Percentiles rank a stretch among this genome's conserved stretches.
These are phyloP conservation scores for Solanum raphanifolium DNA, from an alignment of 257 asterid species.

Conservation along the genomic window DNA sequence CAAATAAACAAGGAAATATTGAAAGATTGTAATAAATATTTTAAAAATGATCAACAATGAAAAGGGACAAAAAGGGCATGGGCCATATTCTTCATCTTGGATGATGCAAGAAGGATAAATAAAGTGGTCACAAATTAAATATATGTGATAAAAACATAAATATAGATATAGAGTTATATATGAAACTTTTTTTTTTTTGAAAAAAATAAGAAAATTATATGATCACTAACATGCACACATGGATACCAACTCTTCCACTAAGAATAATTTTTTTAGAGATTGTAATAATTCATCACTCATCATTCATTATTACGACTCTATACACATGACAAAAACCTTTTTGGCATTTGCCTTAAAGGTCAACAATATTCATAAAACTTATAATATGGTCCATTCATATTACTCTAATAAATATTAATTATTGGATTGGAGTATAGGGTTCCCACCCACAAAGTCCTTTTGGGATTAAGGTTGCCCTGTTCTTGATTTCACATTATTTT, in stretches of 20 bases:
- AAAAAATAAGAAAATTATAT: neutral
- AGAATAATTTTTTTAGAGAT: neutral
- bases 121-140: neutral
- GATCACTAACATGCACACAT: slow-evolving; percentile 13
- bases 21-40: neutral
- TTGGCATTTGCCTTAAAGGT: slow-evolving; percentile 21
- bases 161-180: neutral
- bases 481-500: neutral
- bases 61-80: slow-evolving; percentile 25
- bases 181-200: neutral
- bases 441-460: neutral
- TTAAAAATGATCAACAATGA: neutral
- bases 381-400: neutral
- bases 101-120: neutral
- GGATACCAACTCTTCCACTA: slow-evolving; percentile 16
- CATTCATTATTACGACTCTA: slow-evolving; percentile 11
- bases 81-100: slow-evolving; percentile 11
- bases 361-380: slow-evolving; percentile 12
- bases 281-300: slow-evolving; percentile 6
- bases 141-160: neutral
- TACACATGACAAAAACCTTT: slow-evolving; percentile 8
- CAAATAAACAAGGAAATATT: neutral
- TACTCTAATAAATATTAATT: neutral
- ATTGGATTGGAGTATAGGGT: neutral
- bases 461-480: neutral